A percentile compares a stretch with the other conserved stretches of the same genome.
Conservation (phyloP, 129 eudicot genomes). For the Chrysanthemum lavandulifolium region DNA sequence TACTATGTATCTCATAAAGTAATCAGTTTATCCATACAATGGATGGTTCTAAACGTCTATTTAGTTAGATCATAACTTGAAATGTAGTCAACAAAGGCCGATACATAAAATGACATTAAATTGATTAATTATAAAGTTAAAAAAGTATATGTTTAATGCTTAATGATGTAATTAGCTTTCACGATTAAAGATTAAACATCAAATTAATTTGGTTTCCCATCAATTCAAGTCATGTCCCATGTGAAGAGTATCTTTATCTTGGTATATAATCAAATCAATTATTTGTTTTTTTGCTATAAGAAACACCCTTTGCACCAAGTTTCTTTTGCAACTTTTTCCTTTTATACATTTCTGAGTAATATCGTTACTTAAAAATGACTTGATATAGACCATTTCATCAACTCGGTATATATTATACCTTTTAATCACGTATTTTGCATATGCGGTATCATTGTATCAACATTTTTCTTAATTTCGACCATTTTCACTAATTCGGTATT, state of each 20-base stretch:
- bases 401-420: conserved; percentile 12
- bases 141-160: neutral
- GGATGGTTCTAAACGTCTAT: neutral
- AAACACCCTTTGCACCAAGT: conserved; percentile 18
- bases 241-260: conserved; percentile 32
- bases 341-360: conserved; percentile 22
- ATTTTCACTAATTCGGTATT: neutral
- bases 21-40: neutral
- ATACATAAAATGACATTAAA: neutral
- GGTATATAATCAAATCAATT: conserved; percentile 37
- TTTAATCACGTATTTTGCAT: conserved; percentile 11
- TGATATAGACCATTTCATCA: conserved; percentile 12
- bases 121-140: neutral
- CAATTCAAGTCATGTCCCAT: conserved; percentile 34
- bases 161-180: conserved; percentile 4
- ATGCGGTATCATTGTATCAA: neutral
- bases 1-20: neutral
- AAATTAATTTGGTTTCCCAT: conserved; percentile 18
- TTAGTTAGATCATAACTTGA: conserved; percentile 14
- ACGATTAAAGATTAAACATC: conserved; percentile 20
- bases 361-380: conserved; percentile 7
- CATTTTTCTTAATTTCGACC: neutral
- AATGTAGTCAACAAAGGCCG: conserved; percentile 15
- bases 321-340: conserved; percentile 25
- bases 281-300: conserved; percentile 26